Evolutionary conservation across 1,284 basidiomycete genomes (phyloP).

Genomic region (Mycosarcoma maydis): DNA sequence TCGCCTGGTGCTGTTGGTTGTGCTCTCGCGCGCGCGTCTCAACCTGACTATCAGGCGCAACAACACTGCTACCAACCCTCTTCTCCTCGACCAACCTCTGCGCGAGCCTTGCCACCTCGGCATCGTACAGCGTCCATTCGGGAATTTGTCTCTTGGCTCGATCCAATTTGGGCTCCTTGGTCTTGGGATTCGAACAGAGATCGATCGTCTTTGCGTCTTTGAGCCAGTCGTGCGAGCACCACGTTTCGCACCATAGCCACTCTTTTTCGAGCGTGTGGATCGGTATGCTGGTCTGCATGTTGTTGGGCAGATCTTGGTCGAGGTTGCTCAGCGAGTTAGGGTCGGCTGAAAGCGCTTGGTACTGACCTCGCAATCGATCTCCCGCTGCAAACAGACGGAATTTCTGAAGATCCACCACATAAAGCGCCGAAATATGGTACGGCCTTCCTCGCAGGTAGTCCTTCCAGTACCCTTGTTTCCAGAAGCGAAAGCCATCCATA

Average conservation of each 20-base stretch:
- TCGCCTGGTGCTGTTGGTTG: no score
- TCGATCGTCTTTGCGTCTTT: slow-evolving; percentile 64
- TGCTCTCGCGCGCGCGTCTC: not conserved
- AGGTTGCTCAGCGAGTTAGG: slow-evolving; percentile 92
- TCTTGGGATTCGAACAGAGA: slow-evolving; percentile 68
- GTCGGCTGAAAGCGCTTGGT: slow-evolving; percentile 91
- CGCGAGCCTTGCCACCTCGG: slow-evolving; percentile 67
- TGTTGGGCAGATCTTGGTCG: slow-evolving; percentile 75
- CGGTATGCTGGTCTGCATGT: slow-evolving; percentile 56
- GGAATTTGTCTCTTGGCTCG: slow-evolving; percentile 88
- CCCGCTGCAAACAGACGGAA: slow-evolving; percentile 79
- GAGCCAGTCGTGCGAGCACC: slow-evolving; percentile 61
- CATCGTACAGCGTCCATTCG: slow-evolving; percentile 94
- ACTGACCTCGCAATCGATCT: slow-evolving; percentile 89
- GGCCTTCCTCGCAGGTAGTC: slow-evolving; percentile 48
- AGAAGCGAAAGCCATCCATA: slow-evolving; percentile 96
- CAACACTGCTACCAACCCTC: slow-evolving; percentile 25
- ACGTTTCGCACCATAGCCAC: slow-evolving; percentile 67
- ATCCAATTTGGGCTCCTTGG: slow-evolving; percentile 91
- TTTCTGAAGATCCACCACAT: slow-evolving; percentile 92
- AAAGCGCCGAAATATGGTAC: slow-evolving; percentile 74
- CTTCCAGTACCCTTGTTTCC: slow-evolving; percentile 79
- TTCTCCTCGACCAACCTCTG: slow-evolving; percentile 48
- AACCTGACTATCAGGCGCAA: slow-evolving; percentile 31
- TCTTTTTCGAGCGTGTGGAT: slow-evolving; percentile 60